Base-by-base conservation (phyloP, 805 yeast genomes). In the Diddensiella caesifluorescens region DNA sequence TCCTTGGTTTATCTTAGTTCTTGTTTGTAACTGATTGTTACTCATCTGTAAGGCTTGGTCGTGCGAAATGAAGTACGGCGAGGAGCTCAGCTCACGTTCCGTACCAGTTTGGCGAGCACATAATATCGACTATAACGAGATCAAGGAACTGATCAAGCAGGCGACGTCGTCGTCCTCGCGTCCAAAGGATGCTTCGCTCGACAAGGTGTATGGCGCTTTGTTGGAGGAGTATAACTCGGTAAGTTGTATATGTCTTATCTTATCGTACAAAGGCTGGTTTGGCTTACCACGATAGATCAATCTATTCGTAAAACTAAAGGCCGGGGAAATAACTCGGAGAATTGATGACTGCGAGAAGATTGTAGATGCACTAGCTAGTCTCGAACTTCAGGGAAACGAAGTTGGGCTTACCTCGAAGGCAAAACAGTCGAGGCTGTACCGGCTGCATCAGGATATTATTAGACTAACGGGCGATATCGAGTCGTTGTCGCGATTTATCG, bases 51-150 rank as follows among this genome's bases (percentile, higher is more conserved):
- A n/a, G n/a, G n/a, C n/a, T n/a, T n/a, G n/a, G n/a, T n/a, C 12
- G 32, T n/a, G 32, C 19, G 32, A 28, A 15, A 89, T 89, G 97
- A 90, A 87, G 64, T 89, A 88, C 61, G 95, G 96, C 39, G 70
- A 76, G 31, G 88, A 83, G 55, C 70, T 89, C 18, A 68, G 74
- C 40, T 78, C 75, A 49, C 71, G 86, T 52, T 83, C 95, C 9
- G 83, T 87, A 19, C 87, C 89, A 1, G 92, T 85, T 65, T 89
- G 97, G 97, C 74, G 75, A 53, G 74, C 76, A 47, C 81, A 85
- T 62, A 87, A 89, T 60, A 70, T 89, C 30, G 88, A 86, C 55
- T 89, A 89, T 63, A 82, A 86, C 51, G 84, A 79, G 27, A 60
- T 89, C 44, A 89, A 88, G 61, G 63, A 64, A 3, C 69, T 73